phyloP scores from a whole-genome alignment of 768 basidiomycete species.

The Boletus vermiculosoides region DNA sequence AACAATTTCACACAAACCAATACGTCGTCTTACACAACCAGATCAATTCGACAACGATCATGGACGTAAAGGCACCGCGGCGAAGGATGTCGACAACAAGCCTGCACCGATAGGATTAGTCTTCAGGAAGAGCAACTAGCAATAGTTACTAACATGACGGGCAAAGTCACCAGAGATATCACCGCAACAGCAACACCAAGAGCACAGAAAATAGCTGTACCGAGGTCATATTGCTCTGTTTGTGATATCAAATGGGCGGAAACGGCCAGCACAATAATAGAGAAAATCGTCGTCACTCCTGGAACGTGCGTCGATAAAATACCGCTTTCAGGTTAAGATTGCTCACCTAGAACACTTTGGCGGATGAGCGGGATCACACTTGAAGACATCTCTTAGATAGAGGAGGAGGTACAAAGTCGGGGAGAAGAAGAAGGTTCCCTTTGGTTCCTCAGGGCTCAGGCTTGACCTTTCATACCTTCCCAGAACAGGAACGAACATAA shows the following conservation, averaged over 20 bases:
- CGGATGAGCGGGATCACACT: slow-evolving; percentile 17
- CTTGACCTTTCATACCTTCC: slow-evolving; percentile 15
- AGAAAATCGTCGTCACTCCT: slow-evolving; percentile 24
- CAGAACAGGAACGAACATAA: not conserved
- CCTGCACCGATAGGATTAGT: slow-evolving; percentile 23
- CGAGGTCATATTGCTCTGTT: slow-evolving; percentile 4
- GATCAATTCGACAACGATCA: slow-evolving; percentile 36
- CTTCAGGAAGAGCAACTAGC: not conserved
- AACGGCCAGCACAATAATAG: slow-evolving; percentile 33
- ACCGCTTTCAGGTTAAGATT: not conserved
- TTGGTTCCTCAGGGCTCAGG: too few species aligned
- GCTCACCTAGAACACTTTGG: slow-evolving; percentile 23
- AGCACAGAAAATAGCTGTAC: slow-evolving; percentile 23
- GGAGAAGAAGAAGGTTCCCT: not conserved
- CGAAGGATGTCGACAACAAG: slow-evolving; percentile 35
- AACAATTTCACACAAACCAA: not conserved
- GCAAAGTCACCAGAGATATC: slow-evolving; percentile 32
- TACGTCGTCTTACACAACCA: slow-evolving; percentile 35
- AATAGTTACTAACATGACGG: slow-evolving; percentile 24
- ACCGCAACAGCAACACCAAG: slow-evolving; percentile 30
- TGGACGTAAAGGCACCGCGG: slow-evolving; percentile 39
- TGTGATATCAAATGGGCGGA: slow-evolving; percentile 28
- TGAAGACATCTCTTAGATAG: not conserved
- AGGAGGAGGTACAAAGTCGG: not conserved
- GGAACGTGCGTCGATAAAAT: slow-evolving; percentile 1